Evolutionary conservation across 1,284 basidiomycete genomes (phyloP), one percentile per base, ranked within the genome.

Genomic region (Ganoderma sinense): DNA sequence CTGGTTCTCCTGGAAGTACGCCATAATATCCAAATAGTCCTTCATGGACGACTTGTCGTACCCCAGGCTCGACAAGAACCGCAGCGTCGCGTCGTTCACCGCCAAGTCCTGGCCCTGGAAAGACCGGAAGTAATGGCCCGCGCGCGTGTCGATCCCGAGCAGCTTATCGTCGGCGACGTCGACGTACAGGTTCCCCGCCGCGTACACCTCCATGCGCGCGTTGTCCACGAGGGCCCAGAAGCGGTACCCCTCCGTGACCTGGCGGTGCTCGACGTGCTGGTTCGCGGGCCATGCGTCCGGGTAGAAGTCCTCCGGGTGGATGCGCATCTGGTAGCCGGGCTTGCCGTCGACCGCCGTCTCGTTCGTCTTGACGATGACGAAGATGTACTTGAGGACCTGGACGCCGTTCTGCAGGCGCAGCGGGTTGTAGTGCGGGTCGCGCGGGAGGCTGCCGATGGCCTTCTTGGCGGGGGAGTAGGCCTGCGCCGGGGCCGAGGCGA

Each of bases 171-270:
- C 18, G 29, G 55, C 33, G 55, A 56, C 33, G 18, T 56, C 55
- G 31, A 56, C 55, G 55, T 56, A 56, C 29, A 56, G 29, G 31
- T 31, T 56, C 55, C 55, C 55, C 55, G 55, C 55, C 55, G 31
- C 55, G 31, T 33, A 56, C 55, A 56, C 55, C 29, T 56, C 29
- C 55, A 56, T 56, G 55, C 33, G 55, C 18, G 55, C 29, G 31
- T 56, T 1, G 14, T 31, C 55, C 16, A 56, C 55, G 29, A 56
- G 31, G 5, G 55, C 55, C 55, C 55, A 56, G 55, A 56, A 56
- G 55, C 55, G 55, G 29, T 56, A 56, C 2, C 55, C 55, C 20
- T 56, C 55, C 55, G 29, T 33, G 16, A 56, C 16, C 55, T 56
- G 55, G 55, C 55, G 33, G 31, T 33, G 55, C 29, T 33, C 33